phyloP scores from a whole-genome alignment of 2,329 filamentous ascomycete species.

The Colletotrichum somersetense region DNA sequence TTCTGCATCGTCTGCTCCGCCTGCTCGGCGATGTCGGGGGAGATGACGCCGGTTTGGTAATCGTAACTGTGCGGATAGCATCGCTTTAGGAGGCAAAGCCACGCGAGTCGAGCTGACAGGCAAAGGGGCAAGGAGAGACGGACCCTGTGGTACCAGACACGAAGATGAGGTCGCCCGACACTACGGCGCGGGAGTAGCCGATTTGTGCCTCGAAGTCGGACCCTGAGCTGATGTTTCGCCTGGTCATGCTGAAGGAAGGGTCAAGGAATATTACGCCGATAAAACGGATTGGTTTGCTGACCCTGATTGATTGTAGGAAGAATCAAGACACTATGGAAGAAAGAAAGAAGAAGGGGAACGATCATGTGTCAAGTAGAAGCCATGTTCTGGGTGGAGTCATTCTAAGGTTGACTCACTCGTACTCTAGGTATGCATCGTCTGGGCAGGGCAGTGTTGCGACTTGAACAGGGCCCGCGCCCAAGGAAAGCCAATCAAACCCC shows the following conservation, averaged over 20 bases:
- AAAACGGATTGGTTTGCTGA: neutral
- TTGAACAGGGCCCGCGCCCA: conserved; percentile 10
- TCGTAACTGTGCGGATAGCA: conserved; percentile 57
- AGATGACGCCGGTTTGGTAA: conserved; percentile 61
- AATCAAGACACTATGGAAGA: neutral
- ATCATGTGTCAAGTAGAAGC: neutral
- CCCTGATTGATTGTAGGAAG: neutral
- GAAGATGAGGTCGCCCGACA: conserved; percentile 63
- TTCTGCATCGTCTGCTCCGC: conserved; percentile 63
- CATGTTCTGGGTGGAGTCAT: conserved; percentile 13
- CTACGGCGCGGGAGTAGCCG: conserved; percentile 67
- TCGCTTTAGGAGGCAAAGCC: neutral
- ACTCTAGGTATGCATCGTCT: no score
- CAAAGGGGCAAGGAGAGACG: neutral
- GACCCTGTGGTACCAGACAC: conserved; percentile 69
- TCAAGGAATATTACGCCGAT: neutral
- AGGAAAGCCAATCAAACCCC: conserved; percentile 22
- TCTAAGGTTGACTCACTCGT: conserved; percentile 1
- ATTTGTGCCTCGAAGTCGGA: conserved; percentile 66
- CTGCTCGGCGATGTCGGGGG: conserved; percentile 60
- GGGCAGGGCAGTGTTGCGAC: conserved; percentile 9
- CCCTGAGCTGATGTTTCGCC: conserved; percentile 60
- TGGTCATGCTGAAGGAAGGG: conserved; percentile 46
- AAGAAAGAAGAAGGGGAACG: neutral
- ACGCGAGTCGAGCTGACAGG: no score